Evolutionary conservation across 371 early-diverging fungal genomes (phyloP), one percentile per base, ranked within the genome.

Genomic region (Capniomyces stellatus): DNA sequence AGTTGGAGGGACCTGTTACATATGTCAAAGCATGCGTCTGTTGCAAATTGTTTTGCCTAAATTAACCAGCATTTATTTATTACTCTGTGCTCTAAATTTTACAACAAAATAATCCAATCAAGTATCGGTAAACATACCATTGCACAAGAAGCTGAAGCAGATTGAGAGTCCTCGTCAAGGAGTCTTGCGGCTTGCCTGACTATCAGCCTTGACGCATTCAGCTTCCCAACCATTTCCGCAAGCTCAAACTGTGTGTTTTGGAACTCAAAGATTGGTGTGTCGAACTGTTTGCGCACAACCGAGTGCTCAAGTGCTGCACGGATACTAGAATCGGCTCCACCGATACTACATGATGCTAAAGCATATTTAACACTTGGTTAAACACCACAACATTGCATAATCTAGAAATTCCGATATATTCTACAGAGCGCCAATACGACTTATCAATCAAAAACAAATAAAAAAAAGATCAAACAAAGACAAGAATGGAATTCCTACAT

Each of bases 181-280:
- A 75, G 61, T n/a, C 31, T 51, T 0, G 79, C 78, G 0, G 78
- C 78, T 49, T 74, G 69, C 24, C 79, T 66, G 47, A 79, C 63
- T 68, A 77, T 70, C 54, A 75, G 22, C 1, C 79, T 60, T 0
- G 77, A 75, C 18, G 75, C 56, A 28, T 64, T 52, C 19, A 79
- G 56, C 25, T 56, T 54, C 18, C 70, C 71, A 1, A 72, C 72
- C 79, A 79, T 77, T 25, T 78, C 77, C 1, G 79, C 75, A 15
- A 79, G 60, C 58, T 76, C 72, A 62, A 78, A 78, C 58, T 78
- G 76, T 1, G 70, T 66, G 57, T 66, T 64, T 63, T 74, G 76
- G 64, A 71, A 73, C 29, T 57, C 40, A 18, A 66, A 52, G 31
- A 78, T 46, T 12, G 73, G 54, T 22, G 63, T 59, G 46, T 63